Base-by-base conservation (phyloP, 2,329 filamentous ascomycete species). In the Decorospora gaudefroyi region DNA sequence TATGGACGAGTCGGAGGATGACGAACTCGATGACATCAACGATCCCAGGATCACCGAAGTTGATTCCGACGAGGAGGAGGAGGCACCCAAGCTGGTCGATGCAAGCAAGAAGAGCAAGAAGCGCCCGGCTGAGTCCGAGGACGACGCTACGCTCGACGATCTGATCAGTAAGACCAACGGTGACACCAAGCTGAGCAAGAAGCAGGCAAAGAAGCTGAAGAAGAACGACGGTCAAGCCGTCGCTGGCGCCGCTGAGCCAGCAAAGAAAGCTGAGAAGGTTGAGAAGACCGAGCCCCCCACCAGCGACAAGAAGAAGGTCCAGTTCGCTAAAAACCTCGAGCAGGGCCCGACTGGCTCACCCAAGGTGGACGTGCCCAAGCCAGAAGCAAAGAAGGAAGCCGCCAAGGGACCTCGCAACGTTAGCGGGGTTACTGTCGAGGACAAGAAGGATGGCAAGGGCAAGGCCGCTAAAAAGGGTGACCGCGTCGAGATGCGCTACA, bases 271-370 rank as follows among this genome's bases (percentile, higher is more conserved):
- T 49, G 78, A 79, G 42, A 74, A 76, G 40, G 73, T 72, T 57
- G 72, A 64, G 39, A 74, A 75, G 37, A 73, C 72, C 55, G 72
- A 67, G 39, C 49, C 68, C 39, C 72, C 77, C 54, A 73, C 72
- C 55, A 84, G 62, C 48, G 64, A 68, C 51, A 70, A 85, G 79
- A 96, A 96, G 84, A 97, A 96, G 80, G 93, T 99, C 50, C 90
- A 96, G 74, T 99, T 99, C 72, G 92, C 93, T 69, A 96, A 97
- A 82, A 91, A 97, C 74, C 89, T 99, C 53, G 93, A 97, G 79
- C 90, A 95, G 74, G 93, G 93, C 48, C 93, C 93, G 53, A 95
- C 90, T 47, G 67, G 68, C 72, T 77, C 65, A 52, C 74, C 61
- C 41, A 79, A 78, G 66, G 67, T 73, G 45, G 71, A 75, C 35